Percentiles rank a stretch among this genome's conserved stretches.
Conservation (phyloP, 352 stramenopile species). For the Achlya hypogyna region DNA sequence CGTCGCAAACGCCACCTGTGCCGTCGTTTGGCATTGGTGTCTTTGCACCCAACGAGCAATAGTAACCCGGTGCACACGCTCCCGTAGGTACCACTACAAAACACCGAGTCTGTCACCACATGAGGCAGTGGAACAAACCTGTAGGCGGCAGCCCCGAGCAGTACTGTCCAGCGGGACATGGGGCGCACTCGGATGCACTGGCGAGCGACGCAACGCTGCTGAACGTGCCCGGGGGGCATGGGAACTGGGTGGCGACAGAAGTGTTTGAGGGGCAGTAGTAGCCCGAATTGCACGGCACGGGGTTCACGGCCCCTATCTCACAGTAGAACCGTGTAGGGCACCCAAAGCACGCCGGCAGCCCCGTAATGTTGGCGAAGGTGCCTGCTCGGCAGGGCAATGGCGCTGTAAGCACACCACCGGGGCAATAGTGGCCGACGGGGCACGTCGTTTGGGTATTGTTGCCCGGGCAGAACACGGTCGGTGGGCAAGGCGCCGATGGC, state of each 20-base stretch:
- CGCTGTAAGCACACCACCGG: conserved; percentile 33
- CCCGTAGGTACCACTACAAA: conserved; percentile 30
- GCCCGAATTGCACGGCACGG: conserved; percentile 46
- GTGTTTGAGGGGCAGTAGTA: conserved; percentile 71
- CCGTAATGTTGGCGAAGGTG: conserved; percentile 50
- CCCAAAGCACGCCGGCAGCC: conserved; percentile 43
- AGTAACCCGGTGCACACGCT: conserved; percentile 52
- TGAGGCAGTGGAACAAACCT: conserved; percentile 19
- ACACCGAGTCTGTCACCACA: neutral
- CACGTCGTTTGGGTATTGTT: conserved; percentile 55
- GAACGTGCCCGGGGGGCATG: conserved; percentile 52
- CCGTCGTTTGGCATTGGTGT: conserved; percentile 33
- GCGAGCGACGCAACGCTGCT: conserved; percentile 36
- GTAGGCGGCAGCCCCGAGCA: conserved; percentile 57
- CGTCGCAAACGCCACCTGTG: conserved; percentile 40
- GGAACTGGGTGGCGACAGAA: conserved; percentile 33
- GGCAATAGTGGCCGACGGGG: conserved; percentile 65
- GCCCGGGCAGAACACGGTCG: conserved; percentile 51
- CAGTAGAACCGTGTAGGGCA: conserved; percentile 78
- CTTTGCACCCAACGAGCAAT: conserved; percentile 42
- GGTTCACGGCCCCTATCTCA: conserved; percentile 29
- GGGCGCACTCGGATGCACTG: conserved; percentile 33
- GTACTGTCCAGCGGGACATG: conserved; percentile 66
- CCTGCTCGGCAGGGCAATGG: conserved; percentile 53
- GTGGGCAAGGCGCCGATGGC: conserved; percentile 39